Conservation (phyloP, 169 alveolate species). For the Plasmodium sp. region DNA sequence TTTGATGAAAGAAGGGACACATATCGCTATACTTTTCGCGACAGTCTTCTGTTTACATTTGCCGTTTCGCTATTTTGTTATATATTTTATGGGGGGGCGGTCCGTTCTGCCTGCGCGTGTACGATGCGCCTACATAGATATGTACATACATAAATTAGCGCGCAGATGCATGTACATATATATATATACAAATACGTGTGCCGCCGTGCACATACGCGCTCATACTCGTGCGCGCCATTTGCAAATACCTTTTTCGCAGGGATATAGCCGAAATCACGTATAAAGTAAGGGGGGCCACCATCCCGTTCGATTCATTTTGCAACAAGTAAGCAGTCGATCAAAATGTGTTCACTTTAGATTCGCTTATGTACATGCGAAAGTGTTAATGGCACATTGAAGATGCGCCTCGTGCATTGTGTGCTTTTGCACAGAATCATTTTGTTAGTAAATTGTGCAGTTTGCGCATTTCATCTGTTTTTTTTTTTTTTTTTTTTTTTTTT, state of each 20-base stretch:
- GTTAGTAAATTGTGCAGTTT: not conserved
- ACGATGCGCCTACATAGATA: not conserved
- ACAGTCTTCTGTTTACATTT: slow-evolving; percentile 2
- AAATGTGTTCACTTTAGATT: slow-evolving; percentile 2
- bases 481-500: not conserved
- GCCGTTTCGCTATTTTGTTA: not conserved
- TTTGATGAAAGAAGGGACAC: not conserved
- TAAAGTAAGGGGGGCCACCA: slow-evolving; percentile 6
- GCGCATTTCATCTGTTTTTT: not conserved
- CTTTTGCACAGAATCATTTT: not conserved
- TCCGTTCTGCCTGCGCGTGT: not conserved
- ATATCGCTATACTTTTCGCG: not conserved
- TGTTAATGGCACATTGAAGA: not conserved
- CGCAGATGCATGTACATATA: not conserved
- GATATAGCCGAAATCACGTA: slow-evolving; percentile 70
- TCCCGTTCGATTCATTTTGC: slow-evolving; percentile 52
- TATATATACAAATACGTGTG: not conserved
- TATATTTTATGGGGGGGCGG: not conserved
- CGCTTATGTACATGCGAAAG: not conserved
- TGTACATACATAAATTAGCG: not conserved
- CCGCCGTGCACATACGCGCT: not conserved
- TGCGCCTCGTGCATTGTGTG: not conserved
- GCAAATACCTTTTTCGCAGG: slow-evolving; percentile 14
- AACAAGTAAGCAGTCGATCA: slow-evolving; percentile 10
- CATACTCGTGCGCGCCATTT: not conserved